phyloP scores from a whole-genome alignment of 169 alveolate genomes.

The Plasmodium falciparum region DNA sequence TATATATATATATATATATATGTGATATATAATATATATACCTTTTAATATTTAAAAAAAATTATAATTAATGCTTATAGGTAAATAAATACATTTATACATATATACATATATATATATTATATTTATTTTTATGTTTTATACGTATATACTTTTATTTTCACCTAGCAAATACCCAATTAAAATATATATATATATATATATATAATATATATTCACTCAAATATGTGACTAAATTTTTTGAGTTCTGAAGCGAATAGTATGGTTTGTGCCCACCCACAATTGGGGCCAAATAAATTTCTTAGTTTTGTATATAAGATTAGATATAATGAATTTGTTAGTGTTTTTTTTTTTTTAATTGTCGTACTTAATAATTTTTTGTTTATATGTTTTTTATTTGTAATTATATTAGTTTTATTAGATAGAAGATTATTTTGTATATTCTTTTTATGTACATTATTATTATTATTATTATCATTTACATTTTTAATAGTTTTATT shows the following conservation, averaged over 20 bases:
- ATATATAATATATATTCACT: constrained; percentile 2
- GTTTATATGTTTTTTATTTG: not conserved
- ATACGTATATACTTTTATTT: too few species aligned
- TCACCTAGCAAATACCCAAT: too few species aligned
- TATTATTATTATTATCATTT: not conserved
- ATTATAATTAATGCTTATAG: too few species aligned
- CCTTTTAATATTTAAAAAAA: too few species aligned
- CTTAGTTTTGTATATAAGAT: constrained; percentile 37
- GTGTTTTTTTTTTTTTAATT: constrained; percentile 31
- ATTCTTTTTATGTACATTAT: not conserved
- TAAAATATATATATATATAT: not conserved
- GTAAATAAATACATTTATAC: too few species aligned
- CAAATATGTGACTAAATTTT: constrained; percentile 42
- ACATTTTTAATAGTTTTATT: not conserved
- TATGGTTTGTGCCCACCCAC: constrained; percentile 78
- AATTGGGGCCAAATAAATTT: constrained; percentile 62
- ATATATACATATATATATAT: too few species aligned
- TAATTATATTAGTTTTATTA: not conserved
- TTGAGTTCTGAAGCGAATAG: constrained; percentile 57
- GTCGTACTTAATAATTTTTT: not conserved
- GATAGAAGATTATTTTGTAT: not conserved
- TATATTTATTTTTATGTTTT: too few species aligned
- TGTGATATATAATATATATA: too few species aligned
- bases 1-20: too few species aligned
- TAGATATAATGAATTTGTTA: constrained; percentile 45